These are phyloP conservation scores for Sequoiadendron giganteum DNA, from an alignment of 75 land plant species.

Conservation along the genomic window DNA sequence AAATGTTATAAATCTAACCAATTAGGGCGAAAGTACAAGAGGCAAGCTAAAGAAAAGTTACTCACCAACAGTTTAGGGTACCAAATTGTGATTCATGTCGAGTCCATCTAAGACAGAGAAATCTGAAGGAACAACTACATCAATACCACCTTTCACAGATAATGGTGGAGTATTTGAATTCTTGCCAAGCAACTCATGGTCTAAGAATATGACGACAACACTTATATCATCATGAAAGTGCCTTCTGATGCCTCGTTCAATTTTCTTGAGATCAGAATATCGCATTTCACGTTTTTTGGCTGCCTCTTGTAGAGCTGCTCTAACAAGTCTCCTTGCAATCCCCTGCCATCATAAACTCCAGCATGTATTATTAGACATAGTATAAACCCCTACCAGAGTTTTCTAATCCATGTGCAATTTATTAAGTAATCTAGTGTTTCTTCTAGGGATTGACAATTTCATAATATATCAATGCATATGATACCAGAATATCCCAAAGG, in stretches of 20 bases:
- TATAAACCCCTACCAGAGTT: neutral
- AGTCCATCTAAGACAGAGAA: constrained; percentile 32
- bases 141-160: constrained; percentile 48
- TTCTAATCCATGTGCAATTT: neutral
- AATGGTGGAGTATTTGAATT: constrained; percentile 24
- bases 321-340: constrained; percentile 65
- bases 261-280: constrained; percentile 52
- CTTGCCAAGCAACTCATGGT: constrained; percentile 50
- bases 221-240: constrained; percentile 76
- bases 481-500: neutral
- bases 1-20: neutral
- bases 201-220: constrained; percentile 67
- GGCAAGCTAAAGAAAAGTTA: constrained; percentile 6
- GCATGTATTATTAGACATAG: neutral
- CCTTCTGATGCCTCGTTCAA: constrained; percentile 51
- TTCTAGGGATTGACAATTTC: neutral
- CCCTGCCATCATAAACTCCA: constrained; percentile 37
- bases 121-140: constrained; percentile 42
- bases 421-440: neutral
- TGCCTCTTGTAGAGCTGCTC: constrained; percentile 47
- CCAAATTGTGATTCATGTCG: constrained; percentile 4
- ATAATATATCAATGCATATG: neutral
- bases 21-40: neutral
- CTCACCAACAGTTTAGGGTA: constrained; percentile 8
- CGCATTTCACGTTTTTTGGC: constrained; percentile 51